Conservation (phyloP, 345 rosid species). For the Eucalyptus brandiana region DNA sequence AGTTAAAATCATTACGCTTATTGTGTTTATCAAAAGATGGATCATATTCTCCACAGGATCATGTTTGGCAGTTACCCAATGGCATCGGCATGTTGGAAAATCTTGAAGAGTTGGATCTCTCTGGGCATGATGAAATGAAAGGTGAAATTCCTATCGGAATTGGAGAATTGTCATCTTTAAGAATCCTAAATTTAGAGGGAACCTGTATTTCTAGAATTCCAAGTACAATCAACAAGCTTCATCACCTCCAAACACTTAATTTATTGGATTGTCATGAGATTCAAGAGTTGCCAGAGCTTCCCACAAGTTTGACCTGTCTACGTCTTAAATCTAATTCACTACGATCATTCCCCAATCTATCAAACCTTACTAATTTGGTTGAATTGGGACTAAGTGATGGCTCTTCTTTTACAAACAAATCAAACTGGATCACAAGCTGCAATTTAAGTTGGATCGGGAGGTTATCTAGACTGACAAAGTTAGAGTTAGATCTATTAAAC, state of each 20-base stretch:
- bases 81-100: background rate
- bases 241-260: background rate
- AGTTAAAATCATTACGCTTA: background rate
- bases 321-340: background rate
- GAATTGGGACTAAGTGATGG: too few species aligned
- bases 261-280: accelerated
- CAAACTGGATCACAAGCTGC: background rate
- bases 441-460: background rate
- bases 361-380: background rate
- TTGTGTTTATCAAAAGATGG: background rate
- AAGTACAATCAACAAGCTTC: background rate
- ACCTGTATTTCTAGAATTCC: background rate
- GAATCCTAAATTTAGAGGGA: background rate
- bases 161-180: background rate
- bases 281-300: background rate
- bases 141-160: background rate
- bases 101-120: background rate
- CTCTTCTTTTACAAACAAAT: background rate
- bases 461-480: background rate
- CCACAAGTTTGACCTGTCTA: background rate
- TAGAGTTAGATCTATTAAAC: too few species aligned
- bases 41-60: too few species aligned
- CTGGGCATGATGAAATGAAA: background rate
- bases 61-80: background rate
- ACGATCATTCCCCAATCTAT: background rate